Evolutionary conservation across 345 rosid species (phyloP).

Genomic region (Laguncularia racemosa): DNA sequence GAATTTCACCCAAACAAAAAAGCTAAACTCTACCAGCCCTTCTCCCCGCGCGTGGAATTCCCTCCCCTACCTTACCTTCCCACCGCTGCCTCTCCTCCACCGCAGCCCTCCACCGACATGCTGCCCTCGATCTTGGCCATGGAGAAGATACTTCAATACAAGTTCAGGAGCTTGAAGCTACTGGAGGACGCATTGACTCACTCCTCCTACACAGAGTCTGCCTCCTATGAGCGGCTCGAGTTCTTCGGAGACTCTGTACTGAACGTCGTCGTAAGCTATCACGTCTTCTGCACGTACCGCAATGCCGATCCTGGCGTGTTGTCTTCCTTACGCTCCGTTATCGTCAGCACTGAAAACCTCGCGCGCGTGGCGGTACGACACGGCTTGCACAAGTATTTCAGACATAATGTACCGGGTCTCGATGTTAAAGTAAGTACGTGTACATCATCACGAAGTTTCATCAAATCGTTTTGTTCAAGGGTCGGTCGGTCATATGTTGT

Average conservation of each 20-base stretch:
- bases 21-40: no score
- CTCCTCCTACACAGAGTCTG: conserved; percentile 31
- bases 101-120: conserved; percentile 19
- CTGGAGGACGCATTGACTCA: conserved; percentile 67
- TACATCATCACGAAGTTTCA: background rate
- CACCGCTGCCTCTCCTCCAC: background rate
- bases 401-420: conserved; percentile 33
- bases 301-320: conserved; percentile 42
- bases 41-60: no score
- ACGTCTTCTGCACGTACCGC: conserved; percentile 47
- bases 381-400: conserved; percentile 32
- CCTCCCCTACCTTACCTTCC: no score
- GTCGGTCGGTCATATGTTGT: no score
- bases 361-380: conserved; percentile 65
- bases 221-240: conserved; percentile 68
- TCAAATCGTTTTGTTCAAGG: no score
- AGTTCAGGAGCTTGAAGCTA: conserved; percentile 34
- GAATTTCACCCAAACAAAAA: no score
- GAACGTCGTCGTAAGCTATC: conserved; percentile 36
- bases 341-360: conserved; percentile 70
- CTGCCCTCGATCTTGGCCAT: conserved; percentile 29
- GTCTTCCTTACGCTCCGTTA: conserved; percentile 53
- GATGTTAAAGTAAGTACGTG: conserved; percentile 38
- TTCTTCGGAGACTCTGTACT: conserved; percentile 70
- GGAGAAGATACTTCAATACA: conserved; percentile 46